Percentiles rank a stretch among this genome's conserved stretches.
These are phyloP conservation scores for Paxillus ammoniavirescens DNA, from an alignment of 768 basidiomycete genomes.

Conservation along the genomic window DNA sequence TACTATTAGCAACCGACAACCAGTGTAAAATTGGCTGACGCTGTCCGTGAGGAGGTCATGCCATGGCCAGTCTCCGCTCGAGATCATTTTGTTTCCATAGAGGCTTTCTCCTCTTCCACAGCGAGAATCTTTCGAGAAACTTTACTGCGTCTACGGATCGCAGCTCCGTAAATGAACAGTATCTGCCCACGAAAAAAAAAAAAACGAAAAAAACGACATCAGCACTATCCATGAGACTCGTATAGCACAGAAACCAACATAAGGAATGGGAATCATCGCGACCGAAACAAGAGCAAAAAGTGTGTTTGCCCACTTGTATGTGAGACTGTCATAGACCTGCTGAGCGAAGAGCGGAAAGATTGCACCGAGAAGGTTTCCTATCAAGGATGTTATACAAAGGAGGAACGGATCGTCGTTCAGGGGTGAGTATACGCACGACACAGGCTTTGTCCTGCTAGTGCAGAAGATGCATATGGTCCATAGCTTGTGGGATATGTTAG, in stretches of 20 bases:
- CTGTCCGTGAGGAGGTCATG: too few species aligned
- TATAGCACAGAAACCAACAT: constrained; percentile 35
- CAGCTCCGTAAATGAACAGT: constrained; percentile 30
- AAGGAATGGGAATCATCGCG: constrained; percentile 60
- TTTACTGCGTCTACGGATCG: constrained; percentile 31
- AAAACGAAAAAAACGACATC: neutral
- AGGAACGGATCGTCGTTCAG: neutral
- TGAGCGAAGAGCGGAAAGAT: constrained; percentile 64
- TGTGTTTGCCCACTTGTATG: constrained; percentile 60
- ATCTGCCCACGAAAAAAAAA: constrained; percentile 11
- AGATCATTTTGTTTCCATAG: neutral
- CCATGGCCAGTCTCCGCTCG: neutral
- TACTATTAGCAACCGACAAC: too few species aligned
- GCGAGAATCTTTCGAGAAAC: constrained; percentile 24
- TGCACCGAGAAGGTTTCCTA: constrained; percentile 50
- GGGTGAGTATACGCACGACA: constrained; percentile 39
- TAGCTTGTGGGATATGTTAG: constrained; percentile 32
- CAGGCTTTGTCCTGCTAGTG: constrained; percentile 65
- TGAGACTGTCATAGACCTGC: constrained; percentile 55
- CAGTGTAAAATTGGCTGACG: too few species aligned
- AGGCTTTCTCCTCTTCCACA: constrained; percentile 9
- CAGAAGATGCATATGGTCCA: constrained; percentile 64
- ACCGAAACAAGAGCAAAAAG: constrained; percentile 53
- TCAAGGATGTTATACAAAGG: too few species aligned
- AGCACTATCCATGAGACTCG: neutral